Conservation (phyloP, 1,284 basidiomycete species). For the Heliocybe sulcata region DNA sequence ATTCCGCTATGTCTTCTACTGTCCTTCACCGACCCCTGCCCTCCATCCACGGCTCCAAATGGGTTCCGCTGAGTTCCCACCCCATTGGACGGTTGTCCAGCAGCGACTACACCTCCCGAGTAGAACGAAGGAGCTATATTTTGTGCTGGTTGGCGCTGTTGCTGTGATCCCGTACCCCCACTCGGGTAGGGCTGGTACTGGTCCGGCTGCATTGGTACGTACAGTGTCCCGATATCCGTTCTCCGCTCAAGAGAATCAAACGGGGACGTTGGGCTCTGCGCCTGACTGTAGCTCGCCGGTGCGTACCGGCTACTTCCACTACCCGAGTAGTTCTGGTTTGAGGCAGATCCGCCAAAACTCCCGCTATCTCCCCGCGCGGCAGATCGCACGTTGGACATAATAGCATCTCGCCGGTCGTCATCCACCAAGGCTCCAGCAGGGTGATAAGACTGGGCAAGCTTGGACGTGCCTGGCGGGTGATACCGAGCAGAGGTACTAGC, state of each 20-base stretch:
- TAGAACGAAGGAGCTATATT: slow-evolving; percentile 60
- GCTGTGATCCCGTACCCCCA: background rate
- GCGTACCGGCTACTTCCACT: slow-evolving; percentile 50
- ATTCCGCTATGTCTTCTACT: slow-evolving; percentile 57
- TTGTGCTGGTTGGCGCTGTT: slow-evolving; percentile 19
- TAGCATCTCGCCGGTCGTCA: slow-evolving; percentile 59
- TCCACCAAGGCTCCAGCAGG: slow-evolving; percentile 50
- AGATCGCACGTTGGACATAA: slow-evolving; percentile 68
- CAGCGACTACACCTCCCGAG: slow-evolving; percentile 47
- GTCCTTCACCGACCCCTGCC: slow-evolving; percentile 42
- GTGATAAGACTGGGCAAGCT: slow-evolving; percentile 63
- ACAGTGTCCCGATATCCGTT: slow-evolving; percentile 59
- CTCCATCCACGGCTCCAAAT: slow-evolving; percentile 35
- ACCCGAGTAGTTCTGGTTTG: slow-evolving; percentile 61
- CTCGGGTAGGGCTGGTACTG: slow-evolving; percentile 54
- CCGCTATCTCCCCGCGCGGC: slow-evolving; percentile 47
- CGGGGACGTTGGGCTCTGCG: slow-evolving; percentile 28
- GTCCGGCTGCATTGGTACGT: slow-evolving; percentile 74
- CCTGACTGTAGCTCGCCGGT: slow-evolving; percentile 34
- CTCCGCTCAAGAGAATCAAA: slow-evolving; percentile 59
- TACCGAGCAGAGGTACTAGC: slow-evolving; percentile 32
- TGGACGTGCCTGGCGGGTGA: slow-evolving; percentile 51
- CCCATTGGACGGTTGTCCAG: slow-evolving; percentile 30
- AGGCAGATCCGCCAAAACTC: slow-evolving; percentile 23
- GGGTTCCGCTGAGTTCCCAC: slow-evolving; percentile 46